Evolutionary conservation across 2,329 filamentous ascomycete genomes (phyloP), one percentile per base, ranked within the genome.

Genomic region (Eurotiales sp.): DNA sequence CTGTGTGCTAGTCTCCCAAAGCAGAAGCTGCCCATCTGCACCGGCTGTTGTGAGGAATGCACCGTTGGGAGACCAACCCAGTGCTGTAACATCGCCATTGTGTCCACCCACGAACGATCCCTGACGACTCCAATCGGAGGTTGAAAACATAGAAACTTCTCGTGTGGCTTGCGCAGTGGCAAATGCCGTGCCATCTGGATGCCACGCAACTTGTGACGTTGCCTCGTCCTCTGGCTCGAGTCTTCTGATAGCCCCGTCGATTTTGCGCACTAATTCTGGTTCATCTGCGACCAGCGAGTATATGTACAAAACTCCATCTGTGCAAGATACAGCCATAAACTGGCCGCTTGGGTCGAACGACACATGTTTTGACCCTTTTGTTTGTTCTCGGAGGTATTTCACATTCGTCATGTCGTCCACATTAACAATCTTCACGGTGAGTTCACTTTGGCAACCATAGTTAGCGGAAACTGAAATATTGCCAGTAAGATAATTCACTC

Each of bases 51-150:
- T 90, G 19, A 99, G 77, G 61, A 99, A 77, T 1, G 91, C 88
- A 34, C 93, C 93, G 64, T 99, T 99, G 1, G 90, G 90, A 12
- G 92, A 96, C 93, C 93, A 99, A 30, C 88, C 84, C 30, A 95
- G 72, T 2, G 91, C 87, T 0, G 90, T 96, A 53, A 99, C 86
- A 58, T 95, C 88, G 15, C 85, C 86, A 37, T 84, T 83, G 64
- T 97, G 93, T 0, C 87, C 90, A 25, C 85, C 84, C 7, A 83
- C 74, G 65, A 99, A 99, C 0, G 76, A 72, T 54, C 87, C 82
- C 67, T 97, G 90, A 59, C 87, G 86, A 65, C 90, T 88, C 88
- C 92, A 96, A 66, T 96, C 90, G 47, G 83, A 84, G 55, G 85
- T 84, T n/a, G 92, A 95, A 51, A 96, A 81, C 34, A 96, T 82